Conservation (phyloP, 306 rosid genomes). For the Cucurbita moschata region DNA sequence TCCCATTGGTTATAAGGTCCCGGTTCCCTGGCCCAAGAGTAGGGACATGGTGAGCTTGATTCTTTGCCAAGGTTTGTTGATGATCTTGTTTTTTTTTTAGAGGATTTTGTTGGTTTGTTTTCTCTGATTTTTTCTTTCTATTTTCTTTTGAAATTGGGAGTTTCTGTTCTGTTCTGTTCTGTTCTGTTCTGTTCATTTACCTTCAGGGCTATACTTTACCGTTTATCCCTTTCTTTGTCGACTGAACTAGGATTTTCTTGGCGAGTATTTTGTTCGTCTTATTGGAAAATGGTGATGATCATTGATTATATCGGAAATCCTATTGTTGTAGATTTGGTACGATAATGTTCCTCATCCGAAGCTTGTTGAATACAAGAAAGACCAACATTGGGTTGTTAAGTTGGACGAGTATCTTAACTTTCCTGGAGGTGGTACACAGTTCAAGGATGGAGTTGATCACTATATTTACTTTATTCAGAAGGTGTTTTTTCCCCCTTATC, state of each 20-base stretch:
- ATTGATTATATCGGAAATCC: neutral
- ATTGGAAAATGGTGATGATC: neutral
- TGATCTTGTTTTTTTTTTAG: neutral
- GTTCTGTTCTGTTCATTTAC: no score
- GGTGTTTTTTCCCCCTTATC: constrained; percentile 23
- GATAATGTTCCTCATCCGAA: constrained; percentile 80
- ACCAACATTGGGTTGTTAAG: constrained; percentile 75
- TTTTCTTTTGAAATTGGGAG: neutral
- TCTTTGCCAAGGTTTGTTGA: constrained; percentile 41
- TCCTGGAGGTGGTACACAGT: constrained; percentile 98
- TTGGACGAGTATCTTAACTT: constrained; percentile 60
- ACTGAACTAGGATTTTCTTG: neutral
- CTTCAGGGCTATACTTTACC: no score
- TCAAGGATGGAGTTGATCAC: constrained; percentile 72
- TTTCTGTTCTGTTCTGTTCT: no score
- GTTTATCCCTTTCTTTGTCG: no score
- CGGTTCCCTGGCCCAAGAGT: constrained; percentile 86
- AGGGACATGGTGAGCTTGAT: constrained; percentile 97
- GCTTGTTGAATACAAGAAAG: constrained; percentile 94
- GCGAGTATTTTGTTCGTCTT: neutral
- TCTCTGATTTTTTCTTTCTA: neutral
- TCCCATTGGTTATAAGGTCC: constrained; percentile 52
- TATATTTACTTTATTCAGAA: constrained; percentile 46
- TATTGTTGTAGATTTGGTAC: constrained; percentile 59
- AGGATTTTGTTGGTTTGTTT: neutral